Percentiles rank a stretch among this genome's conserved stretches.
These are phyloP conservation scores for Bidens hawaiensis DNA, from an alignment of 140 eudicot genomes.

Conservation along the genomic window DNA sequence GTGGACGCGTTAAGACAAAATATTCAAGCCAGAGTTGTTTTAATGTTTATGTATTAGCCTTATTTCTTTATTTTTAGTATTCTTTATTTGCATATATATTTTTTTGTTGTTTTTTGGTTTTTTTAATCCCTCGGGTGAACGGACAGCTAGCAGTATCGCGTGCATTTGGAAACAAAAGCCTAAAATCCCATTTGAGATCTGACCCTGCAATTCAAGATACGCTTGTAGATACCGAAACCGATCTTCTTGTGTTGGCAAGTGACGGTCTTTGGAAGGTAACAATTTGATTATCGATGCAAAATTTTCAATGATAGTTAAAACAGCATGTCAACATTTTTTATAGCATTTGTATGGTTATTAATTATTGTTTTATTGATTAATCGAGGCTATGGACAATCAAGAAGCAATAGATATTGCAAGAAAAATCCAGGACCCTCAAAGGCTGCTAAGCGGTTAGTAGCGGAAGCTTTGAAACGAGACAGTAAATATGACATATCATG, in stretches of 20 bases:
- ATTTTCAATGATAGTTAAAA: background rate
- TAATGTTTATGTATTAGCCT: background rate
- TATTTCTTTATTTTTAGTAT: background rate
- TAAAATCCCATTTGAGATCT: constrained; percentile 65
- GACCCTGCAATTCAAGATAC: constrained; percentile 63
- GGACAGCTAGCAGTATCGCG: constrained; percentile 83
- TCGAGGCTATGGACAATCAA: constrained; percentile 59
- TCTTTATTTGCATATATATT: background rate
- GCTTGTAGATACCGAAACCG: constrained; percentile 38
- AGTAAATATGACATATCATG: no score
- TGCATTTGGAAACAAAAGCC: constrained; percentile 75
- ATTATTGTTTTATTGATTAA: background rate
- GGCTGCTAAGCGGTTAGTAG: constrained; percentile 62
- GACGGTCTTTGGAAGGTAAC: constrained; percentile 84
- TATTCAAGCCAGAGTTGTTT: no score
- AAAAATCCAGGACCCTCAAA: constrained; percentile 53
- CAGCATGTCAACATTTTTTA: background rate
- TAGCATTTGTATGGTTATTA: background rate
- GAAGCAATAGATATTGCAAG: constrained; percentile 67
- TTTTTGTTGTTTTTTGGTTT: constrained; percentile 34
- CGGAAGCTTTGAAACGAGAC: constrained; percentile 66
- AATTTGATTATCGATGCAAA: background rate
- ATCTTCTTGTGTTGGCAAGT: constrained; percentile 68
- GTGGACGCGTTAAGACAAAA: no score
- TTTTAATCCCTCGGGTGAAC: constrained; percentile 67